Evolutionary conservation across 2,329 filamentous ascomycete species (phyloP), one percentile per base, ranked within the genome.

Genomic region (Trichoderma harzianum): DNA sequence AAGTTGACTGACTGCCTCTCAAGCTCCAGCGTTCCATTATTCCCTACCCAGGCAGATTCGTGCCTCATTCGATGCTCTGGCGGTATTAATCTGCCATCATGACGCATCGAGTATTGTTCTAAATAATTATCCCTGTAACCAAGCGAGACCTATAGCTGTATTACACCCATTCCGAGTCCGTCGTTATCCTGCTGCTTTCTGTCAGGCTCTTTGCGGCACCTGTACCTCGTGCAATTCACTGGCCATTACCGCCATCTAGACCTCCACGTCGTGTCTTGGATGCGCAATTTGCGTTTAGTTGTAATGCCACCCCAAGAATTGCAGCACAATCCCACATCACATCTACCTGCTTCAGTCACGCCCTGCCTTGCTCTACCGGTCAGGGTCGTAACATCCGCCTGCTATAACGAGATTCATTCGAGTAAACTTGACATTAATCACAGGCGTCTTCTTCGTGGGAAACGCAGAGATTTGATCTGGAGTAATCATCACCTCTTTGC

Each of bases 401-500:
- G 94, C 94, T 73, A 98, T 86, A 14, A 98, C 92, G 75, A 98
- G 82, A 80, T 99, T 99, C 93, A 97, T 98, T 73, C 94, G 87
- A 4, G 96, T 98, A 78, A 98, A 98, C 78, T 92, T 90, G 69
- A 97, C 95, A 82, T 95, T 96, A 82, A 97, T 93, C 12, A 98
- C 93, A 0, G 95, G 95, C 18, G 92, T 95, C 83, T 97, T 97
- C 88, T 99, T 99, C 5, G 96, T 98, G 0, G 94, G 91, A 79
- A 98, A 98, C 1, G 93, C 95, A 74, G 90, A 94, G 82, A 99
- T 97, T 82, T 98, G 96, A 78, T 99, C 96, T 0, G 94, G 91
- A 0, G 92, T 95, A 58, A 97, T 92, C 77, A 93, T 93, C 5
- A 94, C 93, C 77, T 98, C 95, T 81, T 98, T 98, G 70, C 89